A percentile compares a stretch with the other conserved stretches of the same genome.
Evolutionary conservation across 1,284 basidiomycete genomes (phyloP).

Genomic region (Marasmius sp.): DNA sequence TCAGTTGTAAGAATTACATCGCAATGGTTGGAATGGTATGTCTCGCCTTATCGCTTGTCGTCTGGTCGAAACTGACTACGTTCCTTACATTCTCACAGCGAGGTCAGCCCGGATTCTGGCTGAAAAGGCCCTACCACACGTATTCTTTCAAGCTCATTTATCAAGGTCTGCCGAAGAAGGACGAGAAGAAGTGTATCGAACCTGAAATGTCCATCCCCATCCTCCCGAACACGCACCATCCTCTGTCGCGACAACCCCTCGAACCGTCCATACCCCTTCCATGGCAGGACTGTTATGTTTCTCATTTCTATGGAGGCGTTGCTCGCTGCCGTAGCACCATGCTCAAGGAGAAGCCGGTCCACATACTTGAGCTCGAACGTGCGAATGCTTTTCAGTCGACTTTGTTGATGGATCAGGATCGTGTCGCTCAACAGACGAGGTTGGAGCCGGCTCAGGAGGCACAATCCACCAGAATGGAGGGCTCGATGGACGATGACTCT

Average conservation of each 20-base stretch:
- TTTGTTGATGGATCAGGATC: neutral
- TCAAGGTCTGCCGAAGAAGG: conserved; percentile 1
- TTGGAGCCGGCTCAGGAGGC: too few relatives aligned
- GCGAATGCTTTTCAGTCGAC: neutral
- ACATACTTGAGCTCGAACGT: neutral
- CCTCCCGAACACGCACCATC: conserved; percentile 11
- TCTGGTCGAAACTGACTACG: neutral
- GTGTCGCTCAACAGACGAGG: neutral
- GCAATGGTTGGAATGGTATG: neutral
- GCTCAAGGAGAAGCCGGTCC: neutral
- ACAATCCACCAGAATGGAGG: too few relatives aligned
- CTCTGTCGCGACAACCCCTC: conserved; percentile 3
- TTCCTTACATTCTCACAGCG: neutral
- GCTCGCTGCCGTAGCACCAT: neutral
- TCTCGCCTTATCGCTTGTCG: neutral
- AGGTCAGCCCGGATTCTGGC: neutral
- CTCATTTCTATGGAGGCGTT: neutral
- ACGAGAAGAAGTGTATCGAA: neutral
- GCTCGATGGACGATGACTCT: too few relatives aligned
- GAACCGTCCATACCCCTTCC: conserved; percentile 8
- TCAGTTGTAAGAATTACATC: neutral
- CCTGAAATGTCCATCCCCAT: conserved; percentile 11
- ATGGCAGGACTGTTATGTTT: conserved; percentile 11
- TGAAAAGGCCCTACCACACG: neutral
- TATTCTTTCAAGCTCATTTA: conserved; percentile 6